phyloP scores from a whole-genome alignment of 2,329 filamentous ascomycete genomes.

The Xylaria multiplex region DNA sequence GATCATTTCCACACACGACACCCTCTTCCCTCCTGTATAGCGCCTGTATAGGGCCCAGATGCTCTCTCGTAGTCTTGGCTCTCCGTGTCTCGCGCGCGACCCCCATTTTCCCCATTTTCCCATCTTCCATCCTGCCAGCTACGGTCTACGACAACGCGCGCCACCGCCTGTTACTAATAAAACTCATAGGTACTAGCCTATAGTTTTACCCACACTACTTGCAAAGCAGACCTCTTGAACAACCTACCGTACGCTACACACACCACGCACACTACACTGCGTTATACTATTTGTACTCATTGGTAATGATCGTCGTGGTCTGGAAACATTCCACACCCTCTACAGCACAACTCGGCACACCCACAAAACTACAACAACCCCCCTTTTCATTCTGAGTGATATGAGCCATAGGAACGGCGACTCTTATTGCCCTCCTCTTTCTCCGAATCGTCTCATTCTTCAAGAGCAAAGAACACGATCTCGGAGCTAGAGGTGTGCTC shows the following conservation, averaged over 20 bases:
- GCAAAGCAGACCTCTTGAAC: constrained; percentile 23
- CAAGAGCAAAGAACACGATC: constrained; percentile 8
- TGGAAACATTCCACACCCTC: constrained; percentile 42
- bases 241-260: not conserved
- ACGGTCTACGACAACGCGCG: not conserved
- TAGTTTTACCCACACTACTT: constrained; percentile 18
- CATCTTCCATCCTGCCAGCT: constrained; percentile 34
- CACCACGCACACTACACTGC: constrained; percentile 20
- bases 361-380: constrained; percentile 42
- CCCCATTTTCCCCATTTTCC: constrained; percentile 36
- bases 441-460: constrained; percentile 23
- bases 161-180: constrained; percentile 26
- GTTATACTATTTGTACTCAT: constrained; percentile 3
- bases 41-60: constrained; percentile 46
- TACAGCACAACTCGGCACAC: constrained; percentile 41
- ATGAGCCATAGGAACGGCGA: constrained; percentile 37
- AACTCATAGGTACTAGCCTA: not conserved
- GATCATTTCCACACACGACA: constrained; percentile 47
- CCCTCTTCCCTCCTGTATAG: constrained; percentile 43
- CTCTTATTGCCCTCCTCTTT: constrained; percentile 35
- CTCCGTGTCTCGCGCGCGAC: constrained; percentile 37
- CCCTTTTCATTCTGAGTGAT: constrained; percentile 37
- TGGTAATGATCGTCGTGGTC: constrained; percentile 46
- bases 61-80: constrained; percentile 41
- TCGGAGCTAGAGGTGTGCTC: constrained; percentile 39